Evolutionary conservation across 352 stramenopile species (phyloP).

Genomic region (Saprolegnia diclina): DNA sequence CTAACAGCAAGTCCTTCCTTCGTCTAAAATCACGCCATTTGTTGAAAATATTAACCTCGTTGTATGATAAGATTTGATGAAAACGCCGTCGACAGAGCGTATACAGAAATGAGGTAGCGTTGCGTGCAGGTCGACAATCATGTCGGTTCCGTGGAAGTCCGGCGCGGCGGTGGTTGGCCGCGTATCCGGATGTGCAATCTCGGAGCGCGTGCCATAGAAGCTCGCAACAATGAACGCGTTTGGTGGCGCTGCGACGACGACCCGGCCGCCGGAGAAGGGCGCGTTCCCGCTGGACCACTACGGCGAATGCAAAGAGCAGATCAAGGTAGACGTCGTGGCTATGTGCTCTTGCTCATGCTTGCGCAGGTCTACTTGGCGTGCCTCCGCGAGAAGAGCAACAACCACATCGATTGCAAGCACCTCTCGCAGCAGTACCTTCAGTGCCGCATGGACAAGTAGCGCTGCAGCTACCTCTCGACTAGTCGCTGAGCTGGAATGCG

Average conservation of each 20-base stretch:
- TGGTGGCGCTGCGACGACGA: constrained; percentile 57
- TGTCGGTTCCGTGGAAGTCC: background rate
- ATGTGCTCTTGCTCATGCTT: background rate
- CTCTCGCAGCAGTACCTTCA: constrained; percentile 81
- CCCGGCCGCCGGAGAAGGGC: constrained; percentile 83
- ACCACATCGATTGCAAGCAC: constrained; percentile 87
- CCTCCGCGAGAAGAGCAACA: constrained; percentile 71
- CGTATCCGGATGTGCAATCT: background rate
- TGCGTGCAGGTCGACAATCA: background rate
- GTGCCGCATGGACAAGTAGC: constrained; percentile 86
- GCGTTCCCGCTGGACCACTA: constrained; percentile 89
- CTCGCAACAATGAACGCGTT: constrained; percentile 70
- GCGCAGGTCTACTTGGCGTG: constrained; percentile 43
- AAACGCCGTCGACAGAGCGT: too few relatives aligned
- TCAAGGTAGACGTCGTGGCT: constrained; percentile 54
- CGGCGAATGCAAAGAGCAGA: constrained; percentile 82
- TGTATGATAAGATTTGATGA: too few relatives aligned
- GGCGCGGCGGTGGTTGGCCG: background rate
- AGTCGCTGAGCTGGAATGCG: background rate
- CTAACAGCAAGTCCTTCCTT: too few relatives aligned
- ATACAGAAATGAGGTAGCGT: too few relatives aligned
- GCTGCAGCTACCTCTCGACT: constrained; percentile 2
- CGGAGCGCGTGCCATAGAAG: constrained; percentile 1
- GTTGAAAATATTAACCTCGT: too few relatives aligned
- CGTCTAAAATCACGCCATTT: too few relatives aligned